phyloP scores from a whole-genome alignment of 352 stramenopile species.

The Pythium volutum region DNA sequence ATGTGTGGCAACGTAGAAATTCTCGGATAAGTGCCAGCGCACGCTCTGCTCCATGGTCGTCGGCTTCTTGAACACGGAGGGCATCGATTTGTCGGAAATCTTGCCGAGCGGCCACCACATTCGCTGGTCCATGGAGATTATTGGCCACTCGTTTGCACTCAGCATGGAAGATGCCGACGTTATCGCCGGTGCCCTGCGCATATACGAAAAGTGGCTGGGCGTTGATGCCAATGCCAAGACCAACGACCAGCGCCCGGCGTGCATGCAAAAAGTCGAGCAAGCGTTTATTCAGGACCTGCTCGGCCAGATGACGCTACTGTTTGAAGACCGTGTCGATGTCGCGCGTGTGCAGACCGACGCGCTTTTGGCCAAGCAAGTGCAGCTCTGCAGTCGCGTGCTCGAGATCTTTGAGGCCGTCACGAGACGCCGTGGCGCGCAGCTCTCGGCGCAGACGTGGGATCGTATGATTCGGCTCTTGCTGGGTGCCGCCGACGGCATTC shows the following conservation, averaged over 20 bases:
- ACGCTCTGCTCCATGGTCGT: conserved; percentile 84
- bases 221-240: conserved; percentile 44
- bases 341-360: conserved; percentile 29
- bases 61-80: conserved; percentile 54
- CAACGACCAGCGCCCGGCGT: conserved; percentile 53
- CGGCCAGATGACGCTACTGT: conserved; percentile 85
- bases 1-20: conserved; percentile 55
- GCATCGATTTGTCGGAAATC: conserved; percentile 43
- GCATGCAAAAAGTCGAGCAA: conserved; percentile 84
- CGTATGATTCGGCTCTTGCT: conserved; percentile 77
- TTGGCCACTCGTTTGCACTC: conserved; percentile 84
- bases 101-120: conserved; percentile 76
- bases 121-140: conserved; percentile 83
- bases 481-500: conserved; percentile 66
- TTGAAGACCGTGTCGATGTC: conserved; percentile 63
- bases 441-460: conserved; percentile 82
- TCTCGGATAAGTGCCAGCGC: conserved; percentile 85
- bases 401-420: conserved; percentile 76
- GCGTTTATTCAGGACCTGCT: conserved; percentile 85
- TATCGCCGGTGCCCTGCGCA: conserved; percentile 65
- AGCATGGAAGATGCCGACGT: conserved; percentile 83
- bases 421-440: conserved; percentile 53
- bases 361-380: conserved; percentile 66
- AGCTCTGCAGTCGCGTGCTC: conserved; percentile 68
- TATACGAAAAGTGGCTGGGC: conserved; percentile 84